Evolutionary conservation across 2,329 filamentous ascomycete species (phyloP), one percentile per base, ranked within the genome.

Genomic region (Monosporascus sp.): DNA sequence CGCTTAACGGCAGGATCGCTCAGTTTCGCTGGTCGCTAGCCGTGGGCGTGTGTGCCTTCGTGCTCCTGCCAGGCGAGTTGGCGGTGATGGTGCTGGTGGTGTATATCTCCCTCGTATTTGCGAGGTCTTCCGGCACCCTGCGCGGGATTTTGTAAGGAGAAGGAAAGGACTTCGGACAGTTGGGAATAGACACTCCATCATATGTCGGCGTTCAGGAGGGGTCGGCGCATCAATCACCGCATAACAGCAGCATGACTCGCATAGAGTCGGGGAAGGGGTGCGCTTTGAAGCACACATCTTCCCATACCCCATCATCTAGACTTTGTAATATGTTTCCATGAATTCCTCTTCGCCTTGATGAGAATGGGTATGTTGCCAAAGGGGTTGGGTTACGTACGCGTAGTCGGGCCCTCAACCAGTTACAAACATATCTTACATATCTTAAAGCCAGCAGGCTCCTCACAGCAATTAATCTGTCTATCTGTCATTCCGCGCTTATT

Each of bases 51-150:
- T 56, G 52, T 37, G 60, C 61, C 31, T 64, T 68, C 50, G 66
- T 68, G 49, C 58, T 68, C 50, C 57, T 69, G n/a, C 66, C 66
- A 6, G 43, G 55, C 11, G 60, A 67, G 56, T 58, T 68, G 39
- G 66, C 64, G 45, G 60, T 56, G 47, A 62, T 62, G 49, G 49
- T 67, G 49, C 58, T 69, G 46, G 62, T 67, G 55, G 55, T 67
- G 62, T 68, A 67, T 60, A 65, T 65, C 53, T 62, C 60, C 53
- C 59, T 59, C 48, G 55, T 63, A 52, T 62, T 68, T 54, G 60
- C 63, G 49, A 63, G 51, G 50, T 64, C 59, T 49, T 64, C 62
- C 50, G 61, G 65, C 53, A 60, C 58, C 53, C 54, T 57, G 54
- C 55, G 50, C 35, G 58, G 62, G 52, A 61, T 67, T 50, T 51